Evolutionary conservation across 768 basidiomycete genomes (phyloP).

Genomic region (Agrocybe praecox): DNA sequence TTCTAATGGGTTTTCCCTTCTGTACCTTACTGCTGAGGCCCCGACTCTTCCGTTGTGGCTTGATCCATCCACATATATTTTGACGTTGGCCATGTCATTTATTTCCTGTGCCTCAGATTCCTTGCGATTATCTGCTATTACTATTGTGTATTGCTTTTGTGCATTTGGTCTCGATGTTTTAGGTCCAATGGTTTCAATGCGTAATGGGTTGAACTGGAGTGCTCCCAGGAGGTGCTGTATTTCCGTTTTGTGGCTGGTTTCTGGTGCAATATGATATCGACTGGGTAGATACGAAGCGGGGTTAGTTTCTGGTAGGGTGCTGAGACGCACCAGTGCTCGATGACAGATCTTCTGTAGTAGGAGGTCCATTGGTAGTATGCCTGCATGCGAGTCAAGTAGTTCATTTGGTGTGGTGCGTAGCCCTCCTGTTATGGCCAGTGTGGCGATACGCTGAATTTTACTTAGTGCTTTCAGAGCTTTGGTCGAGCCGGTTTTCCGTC

Average conservation of each 20-base stretch:
- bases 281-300: not conserved
- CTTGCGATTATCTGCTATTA: not conserved
- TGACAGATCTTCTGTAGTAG: conserved; percentile 6
- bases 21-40: too few species aligned
- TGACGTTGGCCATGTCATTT: not conserved
- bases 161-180: not conserved
- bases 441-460: conserved; percentile 6
- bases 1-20: too few species aligned
- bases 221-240: not conserved
- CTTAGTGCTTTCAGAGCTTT: not conserved
- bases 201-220: not conserved
- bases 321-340: not conserved
- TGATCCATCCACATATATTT: not conserved
- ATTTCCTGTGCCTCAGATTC: not conserved
- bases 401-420: conserved; percentile 4
- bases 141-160: not conserved
- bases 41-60: too few species aligned
- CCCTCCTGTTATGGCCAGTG: conserved; percentile 10
- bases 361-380: conserved; percentile 7
- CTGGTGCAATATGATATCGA: not conserved
- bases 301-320: conserved; percentile 8
- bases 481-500: not conserved
- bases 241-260: not conserved
- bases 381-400: conserved; percentile 10
- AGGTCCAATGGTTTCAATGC: not conserved